These are phyloP conservation scores for Backusella mclennaniae DNA, from an alignment of 192 early-diverging fungal species.

Conservation along the genomic window DNA sequence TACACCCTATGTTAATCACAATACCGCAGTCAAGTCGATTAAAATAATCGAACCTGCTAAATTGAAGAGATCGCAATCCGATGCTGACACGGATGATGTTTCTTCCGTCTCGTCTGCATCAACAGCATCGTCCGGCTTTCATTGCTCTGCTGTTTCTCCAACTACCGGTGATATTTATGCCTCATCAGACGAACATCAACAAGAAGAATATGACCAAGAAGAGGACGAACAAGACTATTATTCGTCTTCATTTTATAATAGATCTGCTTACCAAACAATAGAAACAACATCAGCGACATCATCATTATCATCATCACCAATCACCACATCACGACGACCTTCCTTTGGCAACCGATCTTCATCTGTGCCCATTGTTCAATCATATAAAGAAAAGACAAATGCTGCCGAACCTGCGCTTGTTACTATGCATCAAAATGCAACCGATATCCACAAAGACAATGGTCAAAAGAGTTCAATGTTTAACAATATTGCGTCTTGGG, in stretches of 20 bases:
- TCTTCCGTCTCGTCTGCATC: constrained; percentile 12
- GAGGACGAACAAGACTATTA: background rate
- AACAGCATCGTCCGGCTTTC: background rate
- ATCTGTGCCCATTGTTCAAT: background rate
- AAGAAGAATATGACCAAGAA: constrained; percentile 2
- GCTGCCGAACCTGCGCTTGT: background rate
- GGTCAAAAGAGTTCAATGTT: background rate
- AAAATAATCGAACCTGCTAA: constrained; percentile 20
- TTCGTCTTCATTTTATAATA: background rate
- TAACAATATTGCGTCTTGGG: constrained; percentile 10
- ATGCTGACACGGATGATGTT: constrained; percentile 12
- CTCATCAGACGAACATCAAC: background rate
- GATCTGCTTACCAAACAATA: background rate
- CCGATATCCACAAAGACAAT: constrained; percentile 9
- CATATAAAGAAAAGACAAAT: constrained; percentile 7
- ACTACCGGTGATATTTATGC: background rate
- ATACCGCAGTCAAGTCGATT: constrained; percentile 6
- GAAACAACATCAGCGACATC: background rate
- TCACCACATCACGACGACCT: background rate
- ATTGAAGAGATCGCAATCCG: constrained; percentile 19
- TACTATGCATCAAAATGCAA: constrained; percentile 12
- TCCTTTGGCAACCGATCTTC: background rate
- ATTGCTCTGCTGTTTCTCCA: background rate
- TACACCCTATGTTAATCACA: background rate
- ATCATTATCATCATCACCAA: background rate